Conservation (phyloP, 768 basidiomycete species). For the Strobilomyces confusus region DNA sequence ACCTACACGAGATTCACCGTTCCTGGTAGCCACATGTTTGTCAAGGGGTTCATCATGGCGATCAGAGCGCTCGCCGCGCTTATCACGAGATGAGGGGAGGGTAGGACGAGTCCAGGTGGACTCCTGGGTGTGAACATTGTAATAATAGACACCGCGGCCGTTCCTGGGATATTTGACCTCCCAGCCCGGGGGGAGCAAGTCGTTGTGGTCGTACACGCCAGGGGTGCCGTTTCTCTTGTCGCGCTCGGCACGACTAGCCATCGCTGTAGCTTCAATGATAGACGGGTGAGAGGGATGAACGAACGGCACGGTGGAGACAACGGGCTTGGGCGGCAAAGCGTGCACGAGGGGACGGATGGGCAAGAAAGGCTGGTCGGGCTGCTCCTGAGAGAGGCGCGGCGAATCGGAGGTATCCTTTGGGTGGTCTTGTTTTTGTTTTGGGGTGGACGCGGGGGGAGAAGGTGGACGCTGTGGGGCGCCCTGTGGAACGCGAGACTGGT, state of each 20-base stretch:
- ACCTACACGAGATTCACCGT: constrained; percentile 26
- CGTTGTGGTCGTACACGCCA: constrained; percentile 25
- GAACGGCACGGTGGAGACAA: constrained; percentile 47
- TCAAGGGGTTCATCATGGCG: constrained; percentile 28
- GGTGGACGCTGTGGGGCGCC: constrained; percentile 12
- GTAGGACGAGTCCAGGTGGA: constrained; percentile 57
- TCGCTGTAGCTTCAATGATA: constrained; percentile 58
- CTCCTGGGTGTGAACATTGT: constrained; percentile 51
- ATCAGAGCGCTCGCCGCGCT: constrained; percentile 21
- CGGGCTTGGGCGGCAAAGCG: constrained; percentile 65
- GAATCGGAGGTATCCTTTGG: constrained; percentile 1
- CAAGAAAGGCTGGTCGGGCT: constrained; percentile 20
- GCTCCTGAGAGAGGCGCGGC: constrained; percentile 7
- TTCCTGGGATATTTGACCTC: constrained; percentile 52
- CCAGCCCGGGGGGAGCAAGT: constrained; percentile 54
- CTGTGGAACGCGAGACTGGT: constrained; percentile 35
- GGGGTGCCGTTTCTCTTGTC: constrained; percentile 41
- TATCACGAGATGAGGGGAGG: constrained; percentile 26
- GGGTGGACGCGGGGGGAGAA: constrained; percentile 16
- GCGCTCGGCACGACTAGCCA: constrained; percentile 45
- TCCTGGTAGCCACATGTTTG: constrained; percentile 23
- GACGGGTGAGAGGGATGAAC: constrained; percentile 54
- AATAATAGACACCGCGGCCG: constrained; percentile 51
- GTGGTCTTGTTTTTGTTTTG: constrained; percentile 16
- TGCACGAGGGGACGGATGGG: constrained; percentile 44